A percentile compares a stretch with the other conserved stretches of the same genome.
These are phyloP conservation scores for Suhomyces terraborum DNA, from an alignment of 1,139 yeast genomes.

Conservation along the genomic window DNA sequence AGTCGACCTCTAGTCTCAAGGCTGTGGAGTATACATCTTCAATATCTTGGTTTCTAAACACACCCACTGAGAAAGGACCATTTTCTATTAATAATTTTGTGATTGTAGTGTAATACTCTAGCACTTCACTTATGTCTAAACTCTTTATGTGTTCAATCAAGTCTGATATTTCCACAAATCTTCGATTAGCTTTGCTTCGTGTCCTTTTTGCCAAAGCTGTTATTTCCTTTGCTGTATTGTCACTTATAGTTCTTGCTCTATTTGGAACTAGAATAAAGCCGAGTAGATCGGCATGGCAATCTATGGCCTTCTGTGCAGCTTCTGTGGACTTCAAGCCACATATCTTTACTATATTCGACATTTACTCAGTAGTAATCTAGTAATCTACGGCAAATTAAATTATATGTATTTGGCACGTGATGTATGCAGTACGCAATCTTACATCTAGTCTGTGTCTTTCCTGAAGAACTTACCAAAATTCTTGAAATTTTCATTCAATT, in stretches of 20 bases:
- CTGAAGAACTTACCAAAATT: slow-evolving; percentile 61
- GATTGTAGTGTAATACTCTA: slow-evolving; percentile 40
- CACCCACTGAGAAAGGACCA: slow-evolving; percentile 85
- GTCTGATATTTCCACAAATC: slow-evolving; percentile 24
- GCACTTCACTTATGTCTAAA: slow-evolving; percentile 20
- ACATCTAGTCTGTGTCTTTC: slow-evolving; percentile 33
- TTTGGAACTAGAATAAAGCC: slow-evolving; percentile 90
- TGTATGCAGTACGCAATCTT: not conserved
- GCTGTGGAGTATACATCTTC: slow-evolving; percentile 58
- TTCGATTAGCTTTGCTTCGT: slow-evolving; percentile 22
- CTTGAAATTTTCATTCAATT: slow-evolving; percentile 59
- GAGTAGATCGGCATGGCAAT: slow-evolving; percentile 69
- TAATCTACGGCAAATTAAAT: not conserved
- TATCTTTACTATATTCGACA: slow-evolving; percentile 57
- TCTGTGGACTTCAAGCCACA: slow-evolving; percentile 76
- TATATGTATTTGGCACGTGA: not conserved
- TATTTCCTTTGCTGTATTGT: slow-evolving; percentile 55
- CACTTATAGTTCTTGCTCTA: slow-evolving; percentile 68
- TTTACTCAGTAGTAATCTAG: slow-evolving; percentile 12
- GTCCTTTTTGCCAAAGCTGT: slow-evolving; percentile 34
- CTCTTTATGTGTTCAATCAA: slow-evolving; percentile 21
- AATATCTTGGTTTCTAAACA: slow-evolving; percentile 78
- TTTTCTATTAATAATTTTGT: slow-evolving; percentile 37
- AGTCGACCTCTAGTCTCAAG: slow-evolving; percentile 57
- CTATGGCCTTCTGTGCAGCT: slow-evolving; percentile 71